phyloP scores from a whole-genome alignment of 2,329 filamentous ascomycete species.

The Fusarium marasasianum region DNA sequence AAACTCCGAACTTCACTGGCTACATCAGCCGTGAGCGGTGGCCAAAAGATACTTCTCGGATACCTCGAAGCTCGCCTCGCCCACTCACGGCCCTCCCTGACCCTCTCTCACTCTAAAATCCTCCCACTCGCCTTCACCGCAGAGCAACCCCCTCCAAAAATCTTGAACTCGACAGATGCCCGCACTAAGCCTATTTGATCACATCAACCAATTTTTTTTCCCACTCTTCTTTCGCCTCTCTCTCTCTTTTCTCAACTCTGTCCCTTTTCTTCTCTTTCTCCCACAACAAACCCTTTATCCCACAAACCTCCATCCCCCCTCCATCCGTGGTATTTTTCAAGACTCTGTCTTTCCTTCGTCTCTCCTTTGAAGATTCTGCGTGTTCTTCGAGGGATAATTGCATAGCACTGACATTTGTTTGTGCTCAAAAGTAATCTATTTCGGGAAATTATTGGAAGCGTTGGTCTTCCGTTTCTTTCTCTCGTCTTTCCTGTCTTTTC shows the following conservation, averaged over 20 bases:
- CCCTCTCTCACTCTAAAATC: conserved; percentile 37
- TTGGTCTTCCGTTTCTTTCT: conserved; percentile 49
- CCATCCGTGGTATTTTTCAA: conserved; percentile 45
- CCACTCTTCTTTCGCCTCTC: conserved; percentile 46
- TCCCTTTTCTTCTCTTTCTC: conserved; percentile 48
- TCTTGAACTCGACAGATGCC: conserved; percentile 36
- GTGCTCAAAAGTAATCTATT: conserved; percentile 47
- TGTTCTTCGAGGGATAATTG: conserved; percentile 54
- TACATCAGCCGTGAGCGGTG: conserved; percentile 31
- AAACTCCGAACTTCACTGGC: conserved; percentile 30
- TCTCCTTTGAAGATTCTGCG: conserved; percentile 59
- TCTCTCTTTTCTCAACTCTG: conserved; percentile 41
- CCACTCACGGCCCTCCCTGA: conserved; percentile 44
- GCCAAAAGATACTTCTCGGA: conserved; percentile 38
- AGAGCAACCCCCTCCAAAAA: conserved; percentile 41
- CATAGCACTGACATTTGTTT: conserved; percentile 45
- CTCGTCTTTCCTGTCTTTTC: conserved; percentile 45
- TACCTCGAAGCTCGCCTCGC: conserved; percentile 27
- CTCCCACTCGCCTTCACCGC: conserved; percentile 39
- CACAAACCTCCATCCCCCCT: conserved; percentile 45
- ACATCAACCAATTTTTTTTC: conserved; percentile 50
- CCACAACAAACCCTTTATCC: conserved; percentile 47
- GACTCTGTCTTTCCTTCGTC: conserved; percentile 54
- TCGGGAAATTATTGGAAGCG: conserved; percentile 47
- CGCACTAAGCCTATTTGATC: conserved; percentile 47